A percentile compares a stretch with the other conserved stretches of the same genome.
phyloP scores from a whole-genome alignment of 441 rosid genomes.

The Cnidoscolus chayamansa region DNA sequence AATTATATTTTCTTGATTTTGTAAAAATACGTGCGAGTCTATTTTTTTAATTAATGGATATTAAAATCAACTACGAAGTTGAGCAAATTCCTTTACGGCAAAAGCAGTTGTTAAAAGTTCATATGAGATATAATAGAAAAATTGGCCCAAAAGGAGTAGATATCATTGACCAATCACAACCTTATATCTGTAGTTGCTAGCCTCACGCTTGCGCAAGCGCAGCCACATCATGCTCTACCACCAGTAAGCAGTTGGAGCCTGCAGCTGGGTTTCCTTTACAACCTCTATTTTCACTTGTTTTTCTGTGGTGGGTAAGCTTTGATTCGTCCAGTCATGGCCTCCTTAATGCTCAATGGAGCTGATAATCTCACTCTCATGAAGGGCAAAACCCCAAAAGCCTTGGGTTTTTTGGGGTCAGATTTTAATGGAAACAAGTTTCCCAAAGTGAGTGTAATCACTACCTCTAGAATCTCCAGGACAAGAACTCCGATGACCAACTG shows the following conservation, averaged over 20 bases:
- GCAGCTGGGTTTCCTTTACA: slow-evolving; percentile 10
- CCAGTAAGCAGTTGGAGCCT: slow-evolving; percentile 4
- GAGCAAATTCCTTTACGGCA: too few relatives aligned
- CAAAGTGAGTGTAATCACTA: slow-evolving; percentile 31
- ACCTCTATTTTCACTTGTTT: slow-evolving; percentile 1
- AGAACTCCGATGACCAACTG: slow-evolving; percentile 44
- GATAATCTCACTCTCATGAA: slow-evolving; percentile 39
- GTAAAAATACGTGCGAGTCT: too few relatives aligned
- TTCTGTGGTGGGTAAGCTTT: slow-evolving; percentile 15
- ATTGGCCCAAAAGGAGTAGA: too few relatives aligned
- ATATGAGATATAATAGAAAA: too few relatives aligned
- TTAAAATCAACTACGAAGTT: too few relatives aligned
- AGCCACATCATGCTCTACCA: slow-evolving; percentile 11
- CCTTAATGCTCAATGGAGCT: slow-evolving; percentile 63
- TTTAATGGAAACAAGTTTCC: slow-evolving; percentile 38
- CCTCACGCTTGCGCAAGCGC: not conserved
- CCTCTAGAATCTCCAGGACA: slow-evolving; percentile 31
- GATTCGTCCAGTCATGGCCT: slow-evolving; percentile 47
- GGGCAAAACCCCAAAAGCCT: slow-evolving; percentile 38
- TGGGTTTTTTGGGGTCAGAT: slow-evolving; percentile 42
- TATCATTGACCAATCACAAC: slow-evolving; percentile 2
- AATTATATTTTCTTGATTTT: too few relatives aligned
- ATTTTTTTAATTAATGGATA: too few relatives aligned
- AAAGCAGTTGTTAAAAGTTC: too few relatives aligned
- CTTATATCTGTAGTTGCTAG: not conserved